Percentiles rank a stretch among this genome's conserved stretches.
Evolutionary conservation across 768 basidiomycete genomes (phyloP).

Genomic region (Pholiota conissans): DNA sequence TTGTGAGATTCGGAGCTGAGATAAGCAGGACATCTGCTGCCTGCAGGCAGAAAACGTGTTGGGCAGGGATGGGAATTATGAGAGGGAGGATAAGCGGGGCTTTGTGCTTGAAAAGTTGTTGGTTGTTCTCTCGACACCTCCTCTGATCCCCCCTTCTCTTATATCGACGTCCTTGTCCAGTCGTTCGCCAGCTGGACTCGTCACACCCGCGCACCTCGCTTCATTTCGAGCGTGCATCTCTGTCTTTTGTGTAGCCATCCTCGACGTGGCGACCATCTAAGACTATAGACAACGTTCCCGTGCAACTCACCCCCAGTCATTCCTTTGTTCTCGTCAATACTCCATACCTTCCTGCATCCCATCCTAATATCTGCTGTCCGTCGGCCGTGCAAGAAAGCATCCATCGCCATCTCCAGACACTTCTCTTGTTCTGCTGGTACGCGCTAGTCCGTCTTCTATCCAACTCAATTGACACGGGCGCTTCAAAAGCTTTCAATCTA

Average conservation of each 20-base stretch:
- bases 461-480: slow-evolving; percentile 4
- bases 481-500: neutral
- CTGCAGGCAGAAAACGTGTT: slow-evolving; percentile 81
- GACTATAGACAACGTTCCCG: slow-evolving; percentile 28
- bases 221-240: slow-evolving; percentile 47
- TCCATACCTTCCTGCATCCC: slow-evolving; percentile 25
- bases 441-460: slow-evolving; percentile 1
- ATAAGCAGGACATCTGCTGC: slow-evolving; percentile 48
- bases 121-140: slow-evolving; percentile 46
- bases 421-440: slow-evolving; percentile 20
- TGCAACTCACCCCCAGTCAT: slow-evolving; percentile 49
- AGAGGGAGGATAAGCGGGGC: slow-evolving; percentile 53
- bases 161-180: slow-evolving; percentile 32
- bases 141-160: slow-evolving; percentile 28
- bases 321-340: slow-evolving; percentile 38
- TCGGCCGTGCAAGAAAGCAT: slow-evolving; percentile 14
- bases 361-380: slow-evolving; percentile 20
- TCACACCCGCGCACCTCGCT: slow-evolving; percentile 42
- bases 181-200: slow-evolving; percentile 33
- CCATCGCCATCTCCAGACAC: slow-evolving; percentile 16
- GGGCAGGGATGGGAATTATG: slow-evolving; percentile 40
- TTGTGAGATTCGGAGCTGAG: slow-evolving; percentile 4
- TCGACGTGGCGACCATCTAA: slow-evolving; percentile 37
- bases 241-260: slow-evolving; percentile 28
- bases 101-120: slow-evolving; percentile 53